Evolutionary conservation across 2,329 filamentous ascomycete species (phyloP), one percentile per base, ranked within the genome.

Genomic region (Rhexocercosporidium sp.): DNA sequence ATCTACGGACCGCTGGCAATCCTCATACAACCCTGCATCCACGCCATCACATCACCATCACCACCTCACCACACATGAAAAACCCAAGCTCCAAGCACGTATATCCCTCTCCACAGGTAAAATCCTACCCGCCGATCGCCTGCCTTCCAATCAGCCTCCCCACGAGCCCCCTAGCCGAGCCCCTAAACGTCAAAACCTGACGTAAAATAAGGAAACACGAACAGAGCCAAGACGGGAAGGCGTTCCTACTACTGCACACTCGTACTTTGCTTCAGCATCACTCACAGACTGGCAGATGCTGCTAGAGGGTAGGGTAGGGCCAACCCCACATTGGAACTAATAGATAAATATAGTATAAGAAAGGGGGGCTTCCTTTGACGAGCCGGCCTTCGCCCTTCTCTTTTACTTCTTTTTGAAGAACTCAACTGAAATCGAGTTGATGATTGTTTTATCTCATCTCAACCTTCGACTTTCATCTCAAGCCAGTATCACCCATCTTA

Each of bases 201-300:
- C 29, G 31, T 37, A 37, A 56, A 56, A 56, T 37, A 54, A 16
- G 31, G 3, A 16, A 56, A 56, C 29, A 37, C 18, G 29, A 20
- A 37, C 20, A 14, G 9, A 25, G 53, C 53, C 53, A 56, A 56
- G 53, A 22, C 53, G 53, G 53, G 53, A 56, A 11, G 53, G 53
- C 29, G 18, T 37, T 31, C 31, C 31, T 37, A n/a, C n/a, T n/a
- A n/a, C n/a, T n/a, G n/a, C n/a, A n/a, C n/a, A 39, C 39, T 44
- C 41, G 9, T 5, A 16, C 18, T n/a, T 37, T 14, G 53, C 18
- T 11, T 20, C 29, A 56, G 9, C n/a, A 56, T 11, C 18, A 37
- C 31, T 18, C 11, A n/a, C 27, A 4, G 31, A 22, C n/a, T 14
- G 29, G 31, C 31, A 37, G n/a, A n/a, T 18, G 3, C n/a, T 14